Conservation (phyloP, 768 basidiomycete species). For the Fibroporia radiculosa region DNA sequence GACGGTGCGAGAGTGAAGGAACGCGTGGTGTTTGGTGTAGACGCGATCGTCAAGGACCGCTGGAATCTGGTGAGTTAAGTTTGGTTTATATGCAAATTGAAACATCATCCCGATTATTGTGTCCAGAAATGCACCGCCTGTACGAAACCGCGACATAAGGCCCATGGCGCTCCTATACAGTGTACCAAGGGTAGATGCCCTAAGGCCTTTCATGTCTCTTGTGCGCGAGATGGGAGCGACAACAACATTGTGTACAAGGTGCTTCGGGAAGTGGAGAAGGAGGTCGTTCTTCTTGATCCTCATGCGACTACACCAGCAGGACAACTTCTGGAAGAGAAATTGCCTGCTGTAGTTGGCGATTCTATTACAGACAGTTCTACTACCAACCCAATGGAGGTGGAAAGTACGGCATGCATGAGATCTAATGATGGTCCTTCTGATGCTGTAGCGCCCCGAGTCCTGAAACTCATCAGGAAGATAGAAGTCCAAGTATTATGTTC, state of each 20-base stretch:
- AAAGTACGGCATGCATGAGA: too few species aligned
- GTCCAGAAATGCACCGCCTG: slow-evolving; percentile 89
- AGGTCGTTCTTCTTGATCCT: slow-evolving; percentile 58
- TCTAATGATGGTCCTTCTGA: not conserved
- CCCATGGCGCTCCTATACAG: slow-evolving; percentile 80
- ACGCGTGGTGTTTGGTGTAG: slow-evolving; percentile 72
- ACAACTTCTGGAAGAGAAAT: too few species aligned
- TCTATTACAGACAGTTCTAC: too few species aligned
- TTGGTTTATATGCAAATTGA: not conserved
- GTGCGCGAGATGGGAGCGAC: slow-evolving; percentile 56
- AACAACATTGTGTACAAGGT: slow-evolving; percentile 53
- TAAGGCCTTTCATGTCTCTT: slow-evolving; percentile 89
- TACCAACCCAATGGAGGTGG: too few species aligned
- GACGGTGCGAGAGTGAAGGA: slow-evolving; percentile 32
- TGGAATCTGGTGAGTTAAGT: slow-evolving; percentile 75
- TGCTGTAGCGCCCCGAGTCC: slow-evolving; percentile 26
- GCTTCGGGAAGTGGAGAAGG: slow-evolving; percentile 70
- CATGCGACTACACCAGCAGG: slow-evolving; percentile 15
- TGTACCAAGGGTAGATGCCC: slow-evolving; percentile 93
- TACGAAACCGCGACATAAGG: slow-evolving; percentile 54
- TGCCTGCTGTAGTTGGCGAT: too few species aligned
- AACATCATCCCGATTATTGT: too few species aligned
- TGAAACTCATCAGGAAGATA: slow-evolving; percentile 67
- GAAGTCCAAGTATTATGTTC: slow-evolving; percentile 74
- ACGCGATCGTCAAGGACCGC: slow-evolving; percentile 81